phyloP scores from a whole-genome alignment of 1,139 yeast genomes.

The Magnusiomyces magnusii region DNA sequence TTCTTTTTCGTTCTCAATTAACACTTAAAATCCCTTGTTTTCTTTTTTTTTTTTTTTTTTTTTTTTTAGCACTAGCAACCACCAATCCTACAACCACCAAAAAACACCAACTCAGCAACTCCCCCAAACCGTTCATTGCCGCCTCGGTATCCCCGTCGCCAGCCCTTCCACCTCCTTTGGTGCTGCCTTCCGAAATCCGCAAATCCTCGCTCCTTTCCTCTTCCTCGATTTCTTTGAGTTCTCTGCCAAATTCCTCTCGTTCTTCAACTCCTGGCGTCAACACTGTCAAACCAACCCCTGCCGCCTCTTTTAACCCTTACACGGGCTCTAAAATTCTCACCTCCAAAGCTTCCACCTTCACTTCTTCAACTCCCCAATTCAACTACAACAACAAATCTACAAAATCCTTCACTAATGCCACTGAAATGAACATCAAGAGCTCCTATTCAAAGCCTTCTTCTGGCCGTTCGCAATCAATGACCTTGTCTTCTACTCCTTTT shows the following conservation, averaged over 20 bases:
- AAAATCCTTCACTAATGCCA: background rate
- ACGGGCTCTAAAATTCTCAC: constrained; percentile 1
- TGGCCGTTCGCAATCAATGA: background rate
- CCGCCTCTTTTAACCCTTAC: constrained; percentile 4
- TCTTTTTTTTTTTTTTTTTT: background rate
- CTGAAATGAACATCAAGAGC: background rate
- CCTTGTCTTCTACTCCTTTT: constrained; percentile 10
- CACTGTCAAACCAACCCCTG: background rate
- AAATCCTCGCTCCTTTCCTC: constrained; percentile 22
- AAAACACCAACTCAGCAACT: background rate
- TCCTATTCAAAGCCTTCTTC: background rate
- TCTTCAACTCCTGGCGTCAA: constrained; percentile 1
- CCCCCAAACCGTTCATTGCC: constrained; percentile 9
- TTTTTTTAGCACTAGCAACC: background rate
- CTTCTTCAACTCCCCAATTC: background rate
- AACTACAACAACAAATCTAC: background rate
- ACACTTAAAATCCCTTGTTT: background rate
- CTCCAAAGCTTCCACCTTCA: background rate
- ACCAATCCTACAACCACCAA: background rate
- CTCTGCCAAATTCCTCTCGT: constrained; percentile 4
- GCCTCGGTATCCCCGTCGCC: constrained; percentile 12
- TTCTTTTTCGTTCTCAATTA: background rate
- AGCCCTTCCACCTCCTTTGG: constrained; percentile 19
- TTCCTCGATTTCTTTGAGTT: constrained; percentile 1
- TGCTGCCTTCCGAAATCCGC: constrained; percentile 29